A percentile compares a stretch with the other conserved stretches of the same genome.
These are phyloP conservation scores for Fraxinus albicans DNA, from an alignment of 305 asterid species.

Conservation along the genomic window DNA sequence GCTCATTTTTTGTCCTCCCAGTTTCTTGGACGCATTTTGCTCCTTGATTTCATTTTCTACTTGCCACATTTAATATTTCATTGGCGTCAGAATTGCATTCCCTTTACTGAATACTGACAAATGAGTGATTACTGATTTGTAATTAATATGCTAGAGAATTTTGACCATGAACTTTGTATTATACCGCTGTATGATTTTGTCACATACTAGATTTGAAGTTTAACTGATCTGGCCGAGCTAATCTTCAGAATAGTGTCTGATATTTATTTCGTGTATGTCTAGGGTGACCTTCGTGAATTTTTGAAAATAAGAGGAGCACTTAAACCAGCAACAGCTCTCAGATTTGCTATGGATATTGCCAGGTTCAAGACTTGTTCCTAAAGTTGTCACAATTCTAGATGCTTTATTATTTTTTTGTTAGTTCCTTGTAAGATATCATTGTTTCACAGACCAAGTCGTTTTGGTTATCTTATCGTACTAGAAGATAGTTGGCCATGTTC, in stretches of 20 bases:
- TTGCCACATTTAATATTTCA: neutral
- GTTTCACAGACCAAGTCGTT: neutral
- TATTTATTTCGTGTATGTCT: conserved; percentile 15
- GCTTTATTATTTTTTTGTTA: neutral
- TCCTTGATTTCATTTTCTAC: neutral
- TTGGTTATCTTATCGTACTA: neutral
- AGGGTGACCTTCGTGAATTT: conserved; percentile 82
- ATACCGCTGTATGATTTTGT: neutral
- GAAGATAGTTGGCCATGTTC: neutral
- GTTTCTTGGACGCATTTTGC: neutral
- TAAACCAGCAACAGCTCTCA: conserved; percentile 75
- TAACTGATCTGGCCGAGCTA: neutral
- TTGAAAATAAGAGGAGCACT: conserved; percentile 70
- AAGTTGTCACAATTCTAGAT: neutral
- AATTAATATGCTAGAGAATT: neutral
- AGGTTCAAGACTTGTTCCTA: conserved; percentile 45
- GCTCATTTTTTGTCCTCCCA: neutral
- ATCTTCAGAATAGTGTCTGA: neutral
- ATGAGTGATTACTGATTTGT: neutral
- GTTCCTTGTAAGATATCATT: neutral
- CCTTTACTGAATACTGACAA: neutral
- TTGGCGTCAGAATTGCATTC: neutral
- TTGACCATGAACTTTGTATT: neutral
- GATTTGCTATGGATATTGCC: conserved; percentile 94
- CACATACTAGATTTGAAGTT: conserved; percentile 1